phyloP scores from a whole-genome alignment of 2,329 filamentous ascomycete species.

The Massarina eburnea region DNA sequence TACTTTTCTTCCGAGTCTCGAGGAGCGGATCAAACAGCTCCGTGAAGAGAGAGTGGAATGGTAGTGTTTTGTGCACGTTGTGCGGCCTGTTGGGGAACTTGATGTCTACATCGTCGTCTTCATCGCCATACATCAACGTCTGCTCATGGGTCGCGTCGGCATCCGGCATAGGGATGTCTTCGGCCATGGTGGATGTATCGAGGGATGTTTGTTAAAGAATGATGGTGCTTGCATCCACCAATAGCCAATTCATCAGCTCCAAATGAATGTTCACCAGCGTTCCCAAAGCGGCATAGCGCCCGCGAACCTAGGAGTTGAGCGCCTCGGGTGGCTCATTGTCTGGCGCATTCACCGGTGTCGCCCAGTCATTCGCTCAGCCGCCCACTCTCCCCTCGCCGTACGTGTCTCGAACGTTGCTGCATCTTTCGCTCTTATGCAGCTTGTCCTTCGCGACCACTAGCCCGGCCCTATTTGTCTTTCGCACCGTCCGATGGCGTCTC shows the following conservation, averaged over 20 bases:
- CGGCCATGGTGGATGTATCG: slow-evolving; percentile 28
- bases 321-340: too few species aligned
- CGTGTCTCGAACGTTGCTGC: neutral
- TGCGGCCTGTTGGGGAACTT: slow-evolving; percentile 75
- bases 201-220: slow-evolving; percentile 1
- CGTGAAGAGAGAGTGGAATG: slow-evolving; percentile 77
- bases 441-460: slow-evolving; percentile 7
- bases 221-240: slow-evolving; percentile 1
- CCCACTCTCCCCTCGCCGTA: neutral
- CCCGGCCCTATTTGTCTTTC: slow-evolving; percentile 15
- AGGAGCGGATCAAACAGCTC: slow-evolving; percentile 79
- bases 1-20: slow-evolving; percentile 74
- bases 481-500: slow-evolving; percentile 35
- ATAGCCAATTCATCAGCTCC: too few species aligned
- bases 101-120: slow-evolving; percentile 50
- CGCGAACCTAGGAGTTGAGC: neutral
- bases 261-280: neutral
- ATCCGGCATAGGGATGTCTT: slow-evolving; percentile 43
- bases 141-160: slow-evolving; percentile 50
- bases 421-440: slow-evolving; percentile 4
- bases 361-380: neutral
- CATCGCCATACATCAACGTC: slow-evolving; percentile 52
- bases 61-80: slow-evolving; percentile 77
- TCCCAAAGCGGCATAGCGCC: neutral
- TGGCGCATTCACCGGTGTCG: too few species aligned